These are phyloP conservation scores for Xylaria sp. DNA, from an alignment of 495 filamentous ascomycete species.

Conservation along the genomic window DNA sequence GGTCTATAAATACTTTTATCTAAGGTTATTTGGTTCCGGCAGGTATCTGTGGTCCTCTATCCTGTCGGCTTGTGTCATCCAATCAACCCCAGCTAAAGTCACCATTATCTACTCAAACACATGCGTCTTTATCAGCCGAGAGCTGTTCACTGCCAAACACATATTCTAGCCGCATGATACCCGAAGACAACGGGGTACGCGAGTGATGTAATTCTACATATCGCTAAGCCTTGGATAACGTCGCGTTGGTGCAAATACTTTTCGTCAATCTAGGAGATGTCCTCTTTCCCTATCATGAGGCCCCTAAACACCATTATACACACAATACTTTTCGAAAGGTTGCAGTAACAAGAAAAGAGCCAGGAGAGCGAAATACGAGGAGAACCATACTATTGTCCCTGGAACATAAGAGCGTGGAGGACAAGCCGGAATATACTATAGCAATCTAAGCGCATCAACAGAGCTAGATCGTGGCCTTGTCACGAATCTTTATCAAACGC, in stretches of 20 bases:
- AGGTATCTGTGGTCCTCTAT: neutral
- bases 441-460: too few species aligned
- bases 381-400: neutral
- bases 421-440: too few species aligned
- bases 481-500: neutral
- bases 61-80: neutral
- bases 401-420: neutral
- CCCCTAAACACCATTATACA: neutral
- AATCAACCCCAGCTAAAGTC: neutral
- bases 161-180: neutral
- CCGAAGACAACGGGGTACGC: neutral
- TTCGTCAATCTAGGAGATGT: neutral
- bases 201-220: neutral
- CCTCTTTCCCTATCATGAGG: neutral
- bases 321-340: neutral
- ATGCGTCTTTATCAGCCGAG: neutral
- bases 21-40: neutral
- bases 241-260: neutral
- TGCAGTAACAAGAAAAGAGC: neutral
- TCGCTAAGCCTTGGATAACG: neutral
- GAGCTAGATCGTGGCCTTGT: neutral
- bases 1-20: too few species aligned
- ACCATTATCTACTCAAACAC: neutral
- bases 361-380: neutral
- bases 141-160: neutral